A percentile compares a stretch with the other conserved stretches of the same genome.
Conservation (phyloP, 2,329 filamentous ascomycete genomes). For the Davidsoniella virescens region DNA sequence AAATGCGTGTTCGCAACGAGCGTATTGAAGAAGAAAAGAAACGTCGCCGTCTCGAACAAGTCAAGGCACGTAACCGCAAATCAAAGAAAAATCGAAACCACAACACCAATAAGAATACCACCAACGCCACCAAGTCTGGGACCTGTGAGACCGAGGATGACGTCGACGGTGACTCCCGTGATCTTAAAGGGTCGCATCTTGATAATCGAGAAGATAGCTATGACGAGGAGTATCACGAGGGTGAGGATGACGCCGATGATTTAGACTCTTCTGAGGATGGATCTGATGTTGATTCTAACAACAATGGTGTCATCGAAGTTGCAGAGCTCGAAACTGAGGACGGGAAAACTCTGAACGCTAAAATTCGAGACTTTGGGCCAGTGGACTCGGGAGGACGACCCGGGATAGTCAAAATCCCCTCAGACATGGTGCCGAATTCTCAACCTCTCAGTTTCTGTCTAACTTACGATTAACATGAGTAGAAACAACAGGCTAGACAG, state of each 20-base stretch:
- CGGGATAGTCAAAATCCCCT: too few relatives aligned
- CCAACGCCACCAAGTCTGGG: not conserved
- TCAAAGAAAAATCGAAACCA: slow-evolving; percentile 45
- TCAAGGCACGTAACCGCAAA: slow-evolving; percentile 84
- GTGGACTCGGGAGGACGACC: too few relatives aligned
- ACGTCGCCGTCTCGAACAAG: slow-evolving; percentile 71
- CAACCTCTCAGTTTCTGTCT: too few relatives aligned
- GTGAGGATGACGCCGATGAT: slow-evolving; percentile 5
- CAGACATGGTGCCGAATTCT: too few relatives aligned
- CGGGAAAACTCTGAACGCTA: slow-evolving; percentile 6
- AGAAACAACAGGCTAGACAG: too few relatives aligned
- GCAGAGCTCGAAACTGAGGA: slow-evolving; percentile 14
- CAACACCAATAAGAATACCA: not conserved
- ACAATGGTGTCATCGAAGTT: slow-evolving; percentile 11
- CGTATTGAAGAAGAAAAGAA: slow-evolving; percentile 77
- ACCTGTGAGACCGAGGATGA: not conserved
- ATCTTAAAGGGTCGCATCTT: not conserved
- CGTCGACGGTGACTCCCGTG: not conserved
- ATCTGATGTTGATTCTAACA: not conserved
- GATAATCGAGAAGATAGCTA: not conserved
- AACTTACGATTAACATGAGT: too few relatives aligned
- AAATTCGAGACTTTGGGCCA: slow-evolving; percentile 5
- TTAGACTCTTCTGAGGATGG: not conserved
- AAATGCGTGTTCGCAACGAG: slow-evolving; percentile 80
- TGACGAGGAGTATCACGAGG: slow-evolving; percentile 4